Conservation (phyloP, 495 filamentous ascomycete genomes). For the Aspergillus nanangensis region DNA sequence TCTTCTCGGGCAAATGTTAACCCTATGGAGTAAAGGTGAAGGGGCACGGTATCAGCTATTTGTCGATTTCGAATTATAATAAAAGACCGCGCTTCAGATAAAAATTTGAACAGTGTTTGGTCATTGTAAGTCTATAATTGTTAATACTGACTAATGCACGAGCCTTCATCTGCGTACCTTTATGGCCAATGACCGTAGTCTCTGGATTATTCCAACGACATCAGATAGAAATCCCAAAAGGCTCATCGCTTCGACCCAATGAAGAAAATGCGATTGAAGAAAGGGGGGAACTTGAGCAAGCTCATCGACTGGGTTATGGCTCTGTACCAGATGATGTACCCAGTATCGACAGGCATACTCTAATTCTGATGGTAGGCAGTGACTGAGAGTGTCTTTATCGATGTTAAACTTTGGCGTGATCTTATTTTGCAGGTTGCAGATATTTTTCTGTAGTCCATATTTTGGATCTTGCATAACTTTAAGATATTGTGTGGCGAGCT, state of each 20-base stretch:
- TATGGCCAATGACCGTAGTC: too few relatives aligned
- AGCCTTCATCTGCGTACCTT: too few relatives aligned
- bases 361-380: background rate
- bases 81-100: too few relatives aligned
- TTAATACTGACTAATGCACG: too few relatives aligned
- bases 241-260: slow-evolving; percentile 3
- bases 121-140: too few relatives aligned
- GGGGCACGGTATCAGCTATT: too few relatives aligned
- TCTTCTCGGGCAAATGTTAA: too few relatives aligned
- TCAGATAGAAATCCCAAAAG: background rate
- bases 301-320: background rate
- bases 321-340: background rate
- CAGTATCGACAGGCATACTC: slow-evolving; percentile 3
- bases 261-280: background rate
- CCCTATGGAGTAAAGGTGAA: too few relatives aligned
- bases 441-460: background rate
- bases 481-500: background rate
- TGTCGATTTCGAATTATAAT: too few relatives aligned
- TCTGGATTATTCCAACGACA: background rate
- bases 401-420: background rate
- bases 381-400: background rate
- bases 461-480: background rate
- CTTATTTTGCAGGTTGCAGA: background rate
- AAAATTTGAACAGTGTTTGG: too few relatives aligned
- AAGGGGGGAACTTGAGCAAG: background rate